These are phyloP conservation scores for Saitoella complicata DNA, from an alignment of 805 yeast genomes.

Conservation along the genomic window DNA sequence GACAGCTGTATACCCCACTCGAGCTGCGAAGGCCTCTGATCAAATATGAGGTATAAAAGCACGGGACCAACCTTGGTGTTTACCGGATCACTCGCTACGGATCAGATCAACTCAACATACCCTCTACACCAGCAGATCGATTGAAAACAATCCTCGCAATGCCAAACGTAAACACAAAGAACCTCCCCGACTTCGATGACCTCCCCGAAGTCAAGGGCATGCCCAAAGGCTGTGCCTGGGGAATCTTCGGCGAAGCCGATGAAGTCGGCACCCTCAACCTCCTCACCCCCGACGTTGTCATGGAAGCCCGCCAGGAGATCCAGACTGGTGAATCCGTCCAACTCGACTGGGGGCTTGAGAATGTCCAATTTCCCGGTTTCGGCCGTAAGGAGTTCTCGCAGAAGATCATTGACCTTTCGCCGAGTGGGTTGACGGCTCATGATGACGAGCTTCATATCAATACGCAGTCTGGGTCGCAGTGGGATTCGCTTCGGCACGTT, in stretches of 20 bases:
- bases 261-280: slow-evolving; percentile 12
- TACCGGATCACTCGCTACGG: too few species aligned
- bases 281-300: slow-evolving; percentile 11
- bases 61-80: too few species aligned
- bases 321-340: slow-evolving; percentile 13
- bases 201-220: slow-evolving; percentile 4
- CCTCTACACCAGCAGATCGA: too few species aligned
- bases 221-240: slow-evolving; percentile 11
- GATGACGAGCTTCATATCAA: slow-evolving; percentile 18
- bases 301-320: slow-evolving; percentile 12
- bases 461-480: slow-evolving; percentile 19
- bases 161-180: not conserved
- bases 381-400: slow-evolving; percentile 5
- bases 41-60: too few species aligned
- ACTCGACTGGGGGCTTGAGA: slow-evolving; percentile 13
- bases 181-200: slow-evolving; percentile 4
- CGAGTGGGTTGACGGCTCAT: slow-evolving; percentile 5
- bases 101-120: too few species aligned
- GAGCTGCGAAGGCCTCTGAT: too few species aligned
- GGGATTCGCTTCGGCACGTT: slow-evolving; percentile 20
- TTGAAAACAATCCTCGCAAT: too few species aligned
- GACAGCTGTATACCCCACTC: too few species aligned
- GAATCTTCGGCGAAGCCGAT: slow-evolving; percentile 9
- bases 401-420: slow-evolving; percentile 1
- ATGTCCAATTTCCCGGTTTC: slow-evolving; percentile 8